Evolutionary conservation across 345 rosid genomes (phyloP).

Genomic region (Salix viminalis): DNA sequence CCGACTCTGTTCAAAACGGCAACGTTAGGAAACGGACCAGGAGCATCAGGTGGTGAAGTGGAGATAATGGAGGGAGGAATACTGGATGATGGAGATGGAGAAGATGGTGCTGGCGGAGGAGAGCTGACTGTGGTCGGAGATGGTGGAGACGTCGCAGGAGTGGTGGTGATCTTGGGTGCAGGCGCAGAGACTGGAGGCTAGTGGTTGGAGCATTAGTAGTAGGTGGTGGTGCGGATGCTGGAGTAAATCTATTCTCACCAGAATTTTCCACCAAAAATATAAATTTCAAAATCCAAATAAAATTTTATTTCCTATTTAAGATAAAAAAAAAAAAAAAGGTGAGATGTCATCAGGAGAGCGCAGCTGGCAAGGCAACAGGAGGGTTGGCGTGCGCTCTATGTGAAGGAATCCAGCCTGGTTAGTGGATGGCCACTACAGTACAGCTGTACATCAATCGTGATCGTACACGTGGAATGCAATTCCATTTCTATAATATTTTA

Average conservation of each 20-base stretch:
- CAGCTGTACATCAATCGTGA: neutral
- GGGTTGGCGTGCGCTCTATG: neutral
- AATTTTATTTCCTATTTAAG: neutral
- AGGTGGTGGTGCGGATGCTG: neutral
- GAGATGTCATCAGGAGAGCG: neutral
- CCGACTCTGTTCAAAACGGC: slow-evolving; percentile 4
- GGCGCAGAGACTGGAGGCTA: slow-evolving; percentile 3
- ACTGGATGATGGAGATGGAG: slow-evolving; percentile 8
- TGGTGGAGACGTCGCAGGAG: neutral
- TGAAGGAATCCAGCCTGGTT: neutral
- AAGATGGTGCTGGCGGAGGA: slow-evolving; percentile 17
- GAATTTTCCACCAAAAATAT: too few species aligned
- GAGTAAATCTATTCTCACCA: neutral
- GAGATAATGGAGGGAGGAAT: slow-evolving; percentile 11
- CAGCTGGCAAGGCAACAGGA: neutral
- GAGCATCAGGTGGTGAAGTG: slow-evolving; percentile 15
- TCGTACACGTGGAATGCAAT: neutral
- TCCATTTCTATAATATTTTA: neutral
- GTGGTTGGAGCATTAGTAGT: slow-evolving; percentile 2
- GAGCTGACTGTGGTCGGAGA: neutral
- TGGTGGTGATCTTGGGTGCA: neutral
- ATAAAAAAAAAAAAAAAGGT: too few species aligned
- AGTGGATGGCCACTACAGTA: neutral
- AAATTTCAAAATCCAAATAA: neutral
- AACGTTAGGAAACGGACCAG: slow-evolving; percentile 9